Evolutionary conservation across 1,284 basidiomycete genomes (phyloP).

Genomic region (Xerocomus minutiporus): DNA sequence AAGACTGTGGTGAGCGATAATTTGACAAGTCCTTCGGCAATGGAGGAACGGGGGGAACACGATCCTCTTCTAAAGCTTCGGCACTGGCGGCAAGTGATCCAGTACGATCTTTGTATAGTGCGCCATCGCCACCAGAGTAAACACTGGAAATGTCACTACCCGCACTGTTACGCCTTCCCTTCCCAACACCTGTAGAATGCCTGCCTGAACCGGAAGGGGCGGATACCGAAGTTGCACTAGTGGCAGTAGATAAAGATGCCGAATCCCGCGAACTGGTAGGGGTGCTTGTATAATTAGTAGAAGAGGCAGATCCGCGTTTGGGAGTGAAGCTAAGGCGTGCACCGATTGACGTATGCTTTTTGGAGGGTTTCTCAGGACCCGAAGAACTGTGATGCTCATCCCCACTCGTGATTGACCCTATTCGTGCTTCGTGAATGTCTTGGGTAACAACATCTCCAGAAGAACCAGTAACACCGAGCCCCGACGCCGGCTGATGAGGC

Average conservation of each 20-base stretch:
- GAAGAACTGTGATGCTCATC: slow-evolving; percentile 45
- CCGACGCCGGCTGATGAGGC: slow-evolving; percentile 30
- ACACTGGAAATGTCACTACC: slow-evolving; percentile 81
- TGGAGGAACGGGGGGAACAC: slow-evolving; percentile 93
- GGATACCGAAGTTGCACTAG: slow-evolving; percentile 73
- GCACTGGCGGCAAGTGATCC: slow-evolving; percentile 50
- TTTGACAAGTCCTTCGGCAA: slow-evolving; percentile 85
- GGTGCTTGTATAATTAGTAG: slow-evolving; percentile 76
- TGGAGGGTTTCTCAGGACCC: slow-evolving; percentile 57
- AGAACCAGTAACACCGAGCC: slow-evolving; percentile 32
- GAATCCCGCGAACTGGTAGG: slow-evolving; percentile 81
- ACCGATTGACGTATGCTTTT: slow-evolving; percentile 52
- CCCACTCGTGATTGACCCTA: slow-evolving; percentile 43
- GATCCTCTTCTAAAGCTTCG: slow-evolving; percentile 55
- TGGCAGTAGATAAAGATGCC: slow-evolving; percentile 68
- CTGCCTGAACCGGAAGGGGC: slow-evolving; percentile 62
- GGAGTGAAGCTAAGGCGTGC: slow-evolving; percentile 68
- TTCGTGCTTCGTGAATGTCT: slow-evolving; percentile 38
- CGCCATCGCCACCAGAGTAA: slow-evolving; percentile 56
- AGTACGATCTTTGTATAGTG: slow-evolving; percentile 61
- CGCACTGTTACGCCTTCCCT: slow-evolving; percentile 70
- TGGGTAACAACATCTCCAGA: slow-evolving; percentile 33
- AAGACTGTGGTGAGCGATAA: slow-evolving; percentile 62
- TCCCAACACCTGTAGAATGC: slow-evolving; percentile 51
- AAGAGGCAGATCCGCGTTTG: slow-evolving; percentile 86